Conservation (phyloP, 306 rosid species). For the Medicago lupulina region DNA sequence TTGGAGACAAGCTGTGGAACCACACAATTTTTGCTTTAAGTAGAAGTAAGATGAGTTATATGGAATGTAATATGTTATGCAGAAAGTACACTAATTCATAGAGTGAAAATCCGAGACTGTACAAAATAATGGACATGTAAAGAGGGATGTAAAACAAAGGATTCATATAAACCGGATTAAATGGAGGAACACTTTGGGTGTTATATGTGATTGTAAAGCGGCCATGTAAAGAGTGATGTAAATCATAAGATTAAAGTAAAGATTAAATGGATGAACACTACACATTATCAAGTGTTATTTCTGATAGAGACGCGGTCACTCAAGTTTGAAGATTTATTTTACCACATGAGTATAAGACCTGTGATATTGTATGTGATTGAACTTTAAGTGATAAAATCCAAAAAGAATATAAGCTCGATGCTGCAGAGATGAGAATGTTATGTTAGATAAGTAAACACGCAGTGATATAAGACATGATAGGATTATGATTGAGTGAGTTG, state of each 20-base stretch:
- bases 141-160: background rate
- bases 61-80: background rate
- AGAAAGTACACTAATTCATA: background rate
- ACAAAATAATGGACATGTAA: background rate
- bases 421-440: background rate
- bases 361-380: too few species aligned
- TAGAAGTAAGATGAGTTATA: background rate
- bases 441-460: background rate
- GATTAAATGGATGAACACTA: too few species aligned
- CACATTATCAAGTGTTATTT: too few species aligned
- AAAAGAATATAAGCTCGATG: background rate
- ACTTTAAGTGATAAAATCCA: too few species aligned
- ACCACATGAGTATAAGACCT: too few species aligned
- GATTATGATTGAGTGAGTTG: too few species aligned
- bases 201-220: too few species aligned
- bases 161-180: background rate
- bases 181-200: too few species aligned
- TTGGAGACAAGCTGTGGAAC: background rate
- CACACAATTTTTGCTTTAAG: background rate
- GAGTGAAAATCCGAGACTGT: conserved; percentile 13
- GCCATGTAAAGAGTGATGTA: background rate
- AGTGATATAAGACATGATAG: background rate
- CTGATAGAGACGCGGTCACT: too few species aligned
- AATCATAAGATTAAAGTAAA: background rate
- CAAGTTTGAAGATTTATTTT: too few species aligned